Conservation (phyloP, 2,329 filamentous ascomycete genomes). For the Bertia moriformis region DNA sequence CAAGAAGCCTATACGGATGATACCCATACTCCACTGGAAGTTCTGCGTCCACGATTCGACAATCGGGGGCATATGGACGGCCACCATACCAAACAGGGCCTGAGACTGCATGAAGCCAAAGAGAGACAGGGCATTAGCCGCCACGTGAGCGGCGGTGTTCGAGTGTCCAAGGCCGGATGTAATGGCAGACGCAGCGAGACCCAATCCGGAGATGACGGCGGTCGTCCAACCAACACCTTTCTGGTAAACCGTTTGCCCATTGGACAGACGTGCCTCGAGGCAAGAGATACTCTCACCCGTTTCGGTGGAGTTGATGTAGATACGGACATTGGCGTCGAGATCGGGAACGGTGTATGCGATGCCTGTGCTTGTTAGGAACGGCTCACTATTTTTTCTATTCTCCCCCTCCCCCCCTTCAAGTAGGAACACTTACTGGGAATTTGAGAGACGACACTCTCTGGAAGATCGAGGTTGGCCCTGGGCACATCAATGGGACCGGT, state of each 20-base stretch:
- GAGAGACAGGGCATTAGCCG: constrained; percentile 58
- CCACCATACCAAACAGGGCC: constrained; percentile 56
- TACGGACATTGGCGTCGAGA: constrained; percentile 52
- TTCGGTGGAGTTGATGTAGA: constrained; percentile 40
- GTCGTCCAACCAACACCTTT: constrained; percentile 57
- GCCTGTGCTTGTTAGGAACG: too few relatives aligned
- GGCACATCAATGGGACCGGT: constrained; percentile 35
- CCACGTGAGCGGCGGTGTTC: constrained; percentile 65
- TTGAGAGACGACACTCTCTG: constrained; percentile 19
- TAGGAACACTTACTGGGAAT: constrained; percentile 14
- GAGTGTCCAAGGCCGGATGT: constrained; percentile 61
- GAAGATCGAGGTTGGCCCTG: constrained; percentile 42
- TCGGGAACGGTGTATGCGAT: constrained; percentile 60
- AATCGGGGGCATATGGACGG: constrained; percentile 54
- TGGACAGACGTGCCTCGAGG: constrained; percentile 57
- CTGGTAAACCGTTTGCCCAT: constrained; percentile 60
- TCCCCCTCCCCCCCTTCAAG: too few relatives aligned
- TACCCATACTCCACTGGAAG: constrained; percentile 68
- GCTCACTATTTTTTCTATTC: too few relatives aligned
- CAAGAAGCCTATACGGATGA: constrained; percentile 54
- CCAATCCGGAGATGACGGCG: constrained; percentile 55
- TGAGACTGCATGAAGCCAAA: constrained; percentile 66
- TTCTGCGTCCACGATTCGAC: constrained; percentile 65
- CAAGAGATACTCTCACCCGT: constrained; percentile 40
- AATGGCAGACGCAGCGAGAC: constrained; percentile 54